Base-by-base conservation (phyloP, 2,329 filamentous ascomycete species). In the Phialophora verrucosa region DNA sequence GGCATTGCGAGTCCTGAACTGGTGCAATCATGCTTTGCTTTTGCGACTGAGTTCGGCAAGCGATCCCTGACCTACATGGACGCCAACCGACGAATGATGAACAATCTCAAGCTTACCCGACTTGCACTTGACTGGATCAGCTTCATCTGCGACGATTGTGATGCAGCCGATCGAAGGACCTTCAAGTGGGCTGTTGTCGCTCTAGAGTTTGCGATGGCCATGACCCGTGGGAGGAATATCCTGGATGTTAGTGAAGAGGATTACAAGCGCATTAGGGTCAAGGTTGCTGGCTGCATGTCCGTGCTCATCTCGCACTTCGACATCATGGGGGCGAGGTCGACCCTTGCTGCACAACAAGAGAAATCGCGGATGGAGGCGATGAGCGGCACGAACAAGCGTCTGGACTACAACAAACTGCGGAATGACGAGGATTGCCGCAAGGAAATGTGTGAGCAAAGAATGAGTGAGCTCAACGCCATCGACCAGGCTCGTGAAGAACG, bases 1-100 rank as follows among this genome's bases (percentile, higher is more conserved):
- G 91, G 90, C 8, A 86, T 94, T 70, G 90, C 95, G 71, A 97
- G 94, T 76, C 93, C 97, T 74, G 95, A 99, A 75, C 87, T 99
- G 32, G 95, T 99, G 70, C 95, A 99, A 78, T 96, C 93, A 4
- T 99, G 94, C 79, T 99, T 98, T 77, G 91, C 96, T 49, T 99
- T 98, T 74, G 95, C 95, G n/a, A 98, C 95, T 0, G 95, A 99
- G 77, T 99, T 99, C 72, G 95, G 95, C 53, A 94, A 97, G 77
- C 90, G 95, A 70, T 97, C 94, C 1, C 86, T 97, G 58, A 88
- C 95, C 23, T 96, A 96, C 81, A 95, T 99, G 88, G 95, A 99
- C 79, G 91, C 91, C 77, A 98, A 97, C 76, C 85, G 95, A 63
- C 90, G 94, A 58, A 92, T 96, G 72, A 96, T 98, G 91, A 98